Percentiles rank a stretch among this genome's conserved stretches.
Conservation (phyloP, 208 protist genomes). For the Endotrypanum monterogeii region DNA sequence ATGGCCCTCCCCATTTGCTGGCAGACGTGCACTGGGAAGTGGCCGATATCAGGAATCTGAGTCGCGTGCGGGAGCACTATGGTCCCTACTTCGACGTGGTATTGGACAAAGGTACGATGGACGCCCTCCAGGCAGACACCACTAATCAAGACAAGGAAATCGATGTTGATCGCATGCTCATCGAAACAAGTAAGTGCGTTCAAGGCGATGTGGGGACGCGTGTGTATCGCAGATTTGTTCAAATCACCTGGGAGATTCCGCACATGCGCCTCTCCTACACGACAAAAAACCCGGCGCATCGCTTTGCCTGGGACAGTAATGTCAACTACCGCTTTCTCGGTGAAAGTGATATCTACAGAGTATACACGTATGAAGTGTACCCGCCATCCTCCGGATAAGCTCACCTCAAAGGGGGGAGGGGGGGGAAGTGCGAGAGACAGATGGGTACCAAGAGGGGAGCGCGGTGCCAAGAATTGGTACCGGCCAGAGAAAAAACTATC, state of each 20-base stretch:
- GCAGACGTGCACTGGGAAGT: constrained; percentile 67
- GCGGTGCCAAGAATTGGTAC: neutral
- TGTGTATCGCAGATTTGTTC: constrained; percentile 59
- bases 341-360: constrained; percentile 80
- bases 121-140: constrained; percentile 78
- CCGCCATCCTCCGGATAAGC: neutral
- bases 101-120: constrained; percentile 89
- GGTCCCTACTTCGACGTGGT: constrained; percentile 77
- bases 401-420: neutral
- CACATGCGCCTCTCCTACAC: constrained; percentile 79
- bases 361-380: constrained; percentile 67
- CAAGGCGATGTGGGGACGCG: neutral
- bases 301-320: constrained; percentile 65
- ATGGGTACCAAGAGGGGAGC: too few species aligned
- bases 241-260: constrained; percentile 86
- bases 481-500: neutral
- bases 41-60: constrained; percentile 73
- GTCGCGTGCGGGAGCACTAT: constrained; percentile 34
- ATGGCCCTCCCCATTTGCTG: constrained; percentile 18
- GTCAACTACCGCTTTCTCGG: constrained; percentile 53
- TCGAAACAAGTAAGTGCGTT: constrained; percentile 60
- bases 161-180: constrained; percentile 72
- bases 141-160: constrained; percentile 40
- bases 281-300: constrained; percentile 33
- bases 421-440: too few species aligned